Evolutionary conservation across 2,329 filamentous ascomycete genomes (phyloP).

Genomic region (Penicillium sp.): DNA sequence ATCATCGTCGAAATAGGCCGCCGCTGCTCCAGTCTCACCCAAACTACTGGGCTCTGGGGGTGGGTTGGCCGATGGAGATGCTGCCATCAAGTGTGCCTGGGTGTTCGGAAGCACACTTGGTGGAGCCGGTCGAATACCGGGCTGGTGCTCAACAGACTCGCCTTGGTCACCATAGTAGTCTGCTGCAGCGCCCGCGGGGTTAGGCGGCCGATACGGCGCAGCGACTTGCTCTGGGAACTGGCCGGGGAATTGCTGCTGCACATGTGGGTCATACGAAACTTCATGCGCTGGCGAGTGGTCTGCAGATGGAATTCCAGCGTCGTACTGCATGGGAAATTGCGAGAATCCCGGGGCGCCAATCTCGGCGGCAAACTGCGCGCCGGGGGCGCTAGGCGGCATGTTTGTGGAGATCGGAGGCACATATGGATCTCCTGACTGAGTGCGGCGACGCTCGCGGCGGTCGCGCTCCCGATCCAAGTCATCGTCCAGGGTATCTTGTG

Average conservation of each 20-base stretch:
- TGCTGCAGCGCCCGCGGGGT: conserved; percentile 54
- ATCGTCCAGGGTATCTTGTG: conserved; percentile 19
- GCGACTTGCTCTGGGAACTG: conserved; percentile 51
- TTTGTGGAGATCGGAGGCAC: conserved; percentile 20
- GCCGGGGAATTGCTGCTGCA: conserved; percentile 59
- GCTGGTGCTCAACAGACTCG: conserved; percentile 58
- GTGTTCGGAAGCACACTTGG: conserved; percentile 55
- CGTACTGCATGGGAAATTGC: conserved; percentile 36
- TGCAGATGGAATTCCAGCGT: conserved; percentile 20
- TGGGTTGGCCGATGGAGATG: conserved; percentile 52
- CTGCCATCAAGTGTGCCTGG: conserved; percentile 56
- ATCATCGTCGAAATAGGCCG: conserved; percentile 51
- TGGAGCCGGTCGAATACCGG: conserved; percentile 55
- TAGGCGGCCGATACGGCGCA: conserved; percentile 47
- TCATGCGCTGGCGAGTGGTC: conserved; percentile 23
- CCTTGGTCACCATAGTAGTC: conserved; percentile 64
- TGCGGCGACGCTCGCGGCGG: conserved; percentile 29
- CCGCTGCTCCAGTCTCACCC: conserved; percentile 50
- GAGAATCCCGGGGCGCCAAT: conserved; percentile 32
- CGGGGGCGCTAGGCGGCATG: conserved; percentile 24
- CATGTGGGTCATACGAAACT: conserved; percentile 45
- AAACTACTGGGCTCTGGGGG: conserved; percentile 58
- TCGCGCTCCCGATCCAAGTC: conserved; percentile 21
- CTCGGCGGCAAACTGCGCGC: conserved; percentile 31
- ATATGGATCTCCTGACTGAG: conserved; percentile 30